Conservation (phyloP, 2,329 filamentous ascomycete genomes). For the Bipolaris cookei region DNA sequence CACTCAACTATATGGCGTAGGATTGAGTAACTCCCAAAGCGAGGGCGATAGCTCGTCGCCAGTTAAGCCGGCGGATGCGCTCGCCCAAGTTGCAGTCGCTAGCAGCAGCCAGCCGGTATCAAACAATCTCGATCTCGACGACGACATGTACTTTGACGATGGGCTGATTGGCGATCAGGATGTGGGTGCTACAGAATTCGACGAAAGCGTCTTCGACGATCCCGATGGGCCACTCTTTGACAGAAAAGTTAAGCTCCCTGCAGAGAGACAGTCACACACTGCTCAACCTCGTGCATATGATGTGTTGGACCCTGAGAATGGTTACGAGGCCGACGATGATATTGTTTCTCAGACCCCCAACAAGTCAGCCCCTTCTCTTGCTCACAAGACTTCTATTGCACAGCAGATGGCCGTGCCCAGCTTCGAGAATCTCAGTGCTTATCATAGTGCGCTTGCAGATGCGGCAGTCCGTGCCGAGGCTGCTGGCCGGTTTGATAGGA, state of each 20-base stretch:
- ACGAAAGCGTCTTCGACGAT: constrained; percentile 76
- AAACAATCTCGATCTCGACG: constrained; percentile 37
- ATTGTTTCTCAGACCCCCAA: constrained; percentile 33
- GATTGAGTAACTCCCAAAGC: constrained; percentile 24
- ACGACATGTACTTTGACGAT: constrained; percentile 74
- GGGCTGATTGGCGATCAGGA: constrained; percentile 63
- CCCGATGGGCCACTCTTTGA: constrained; percentile 53
- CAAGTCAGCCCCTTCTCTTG: constrained; percentile 55
- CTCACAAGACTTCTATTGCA: constrained; percentile 55
- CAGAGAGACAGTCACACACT: constrained; percentile 22
- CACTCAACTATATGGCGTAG: constrained; percentile 20
- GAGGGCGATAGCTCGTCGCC: constrained; percentile 13
- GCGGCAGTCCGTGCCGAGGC: constrained; percentile 79
- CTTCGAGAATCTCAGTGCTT: constrained; percentile 67
- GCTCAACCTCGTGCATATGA: constrained; percentile 27
- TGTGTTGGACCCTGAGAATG: constrained; percentile 29
- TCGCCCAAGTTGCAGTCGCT: constrained; percentile 7
- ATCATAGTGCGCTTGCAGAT: constrained; percentile 83
- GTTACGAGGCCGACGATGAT: constrained; percentile 45
- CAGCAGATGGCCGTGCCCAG: constrained; percentile 42
- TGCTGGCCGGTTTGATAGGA: constrained; percentile 75
- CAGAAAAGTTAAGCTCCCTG: constrained; percentile 52
- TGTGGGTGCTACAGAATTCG: constrained; percentile 64
- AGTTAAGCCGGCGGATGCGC: constrained; percentile 17
- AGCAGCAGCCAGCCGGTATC: constrained; percentile 17